Evolutionary conservation across 1,284 basidiomycete genomes (phyloP), one percentile per base, ranked within the genome.

Genomic region (Papiliotrema fonsecae): DNA sequence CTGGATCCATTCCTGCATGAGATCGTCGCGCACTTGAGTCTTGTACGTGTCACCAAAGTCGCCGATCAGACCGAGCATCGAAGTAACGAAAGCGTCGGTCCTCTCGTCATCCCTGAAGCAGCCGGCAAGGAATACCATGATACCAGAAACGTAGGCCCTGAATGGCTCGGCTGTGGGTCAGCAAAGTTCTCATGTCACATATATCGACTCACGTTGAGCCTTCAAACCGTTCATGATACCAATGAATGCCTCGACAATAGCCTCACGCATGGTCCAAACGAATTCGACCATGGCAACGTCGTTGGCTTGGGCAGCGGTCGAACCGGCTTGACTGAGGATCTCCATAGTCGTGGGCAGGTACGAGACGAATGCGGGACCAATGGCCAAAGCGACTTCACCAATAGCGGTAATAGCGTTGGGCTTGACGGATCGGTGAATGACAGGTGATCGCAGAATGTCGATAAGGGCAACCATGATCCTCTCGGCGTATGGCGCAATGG

Each of bases 241-340:
- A 9, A 89, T 93, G 67, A 97, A 97, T 3, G 94, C 93, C 72
- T 98, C 96, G 35, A 97, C 78, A 58, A 99, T 97, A 38, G 91
- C 90, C 69, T 98, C 94, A 34, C 94, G 84, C 54, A 99, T 80
- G 46, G 83, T 82, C 54, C 83, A 82, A 51, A 97, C 88, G 70
- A 98, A 98, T 61, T 99, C 94, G 52, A 56, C 56, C 55, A 70
- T 51, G 7, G 64, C 53, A 6, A 50, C 39, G 40, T 57, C 62
- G 74, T 85, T 62, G 61, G 89, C 86, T 42, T 88, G 86, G 1
- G 88, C 86, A 57, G 87, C 81, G 51, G 94, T 82, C 36, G 82
- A 77, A 21, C 91, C 89, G 0, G 94, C 94, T 75, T 98, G 93
- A 59, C 83, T 81, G 45, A 99, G 77, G 24, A 98, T 93, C 41